Percentiles rank a stretch among this genome's conserved stretches.
Conservation (phyloP, 495 filamentous ascomycete genomes). For the Aspergillus conjunctus region DNA sequence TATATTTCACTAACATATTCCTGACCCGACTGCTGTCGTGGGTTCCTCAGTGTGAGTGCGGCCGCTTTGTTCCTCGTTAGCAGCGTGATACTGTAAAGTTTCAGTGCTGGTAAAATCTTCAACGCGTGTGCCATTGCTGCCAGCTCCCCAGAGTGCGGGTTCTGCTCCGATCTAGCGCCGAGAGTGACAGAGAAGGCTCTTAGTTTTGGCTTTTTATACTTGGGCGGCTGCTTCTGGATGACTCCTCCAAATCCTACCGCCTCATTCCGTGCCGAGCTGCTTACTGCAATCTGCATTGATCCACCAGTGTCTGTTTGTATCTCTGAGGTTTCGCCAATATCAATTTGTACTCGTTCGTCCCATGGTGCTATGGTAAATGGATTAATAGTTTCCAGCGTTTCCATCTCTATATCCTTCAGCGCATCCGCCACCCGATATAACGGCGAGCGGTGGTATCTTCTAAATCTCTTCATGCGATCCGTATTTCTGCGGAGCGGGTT, state of each 20-base stretch:
- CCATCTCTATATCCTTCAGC: slow-evolving; percentile 21
- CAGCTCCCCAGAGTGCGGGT: slow-evolving; percentile 25
- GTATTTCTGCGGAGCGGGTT: slow-evolving; percentile 27
- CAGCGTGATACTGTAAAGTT: slow-evolving; percentile 21
- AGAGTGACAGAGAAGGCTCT: background rate
- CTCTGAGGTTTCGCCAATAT: slow-evolving; percentile 10
- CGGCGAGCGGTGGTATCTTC: slow-evolving; percentile 12
- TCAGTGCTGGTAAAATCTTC: slow-evolving; percentile 16
- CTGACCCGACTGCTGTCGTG: slow-evolving; percentile 27
- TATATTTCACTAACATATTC: slow-evolving; percentile 25
- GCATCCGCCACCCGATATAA: slow-evolving; percentile 16
- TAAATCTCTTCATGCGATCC: slow-evolving; percentile 16
- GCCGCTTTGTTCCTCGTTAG: slow-evolving; percentile 30
- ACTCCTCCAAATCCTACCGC: background rate
- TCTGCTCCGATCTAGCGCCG: slow-evolving; percentile 9
- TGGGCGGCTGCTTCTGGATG: slow-evolving; percentile 1
- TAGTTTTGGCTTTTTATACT: background rate
- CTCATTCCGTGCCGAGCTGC: slow-evolving; percentile 1
- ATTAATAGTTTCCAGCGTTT: background rate
- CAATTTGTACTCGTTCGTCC: slow-evolving; percentile 15
- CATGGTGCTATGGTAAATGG: background rate
- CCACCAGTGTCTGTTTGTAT: slow-evolving; percentile 8
- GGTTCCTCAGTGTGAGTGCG: slow-evolving; percentile 25
- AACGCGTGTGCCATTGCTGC: slow-evolving; percentile 25
- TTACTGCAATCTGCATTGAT: slow-evolving; percentile 14